Percentiles rank a stretch among this genome's conserved stretches.
Evolutionary conservation across 1,284 basidiomycete genomes (phyloP).

Genomic region (Boletellus dicymbophilus): DNA sequence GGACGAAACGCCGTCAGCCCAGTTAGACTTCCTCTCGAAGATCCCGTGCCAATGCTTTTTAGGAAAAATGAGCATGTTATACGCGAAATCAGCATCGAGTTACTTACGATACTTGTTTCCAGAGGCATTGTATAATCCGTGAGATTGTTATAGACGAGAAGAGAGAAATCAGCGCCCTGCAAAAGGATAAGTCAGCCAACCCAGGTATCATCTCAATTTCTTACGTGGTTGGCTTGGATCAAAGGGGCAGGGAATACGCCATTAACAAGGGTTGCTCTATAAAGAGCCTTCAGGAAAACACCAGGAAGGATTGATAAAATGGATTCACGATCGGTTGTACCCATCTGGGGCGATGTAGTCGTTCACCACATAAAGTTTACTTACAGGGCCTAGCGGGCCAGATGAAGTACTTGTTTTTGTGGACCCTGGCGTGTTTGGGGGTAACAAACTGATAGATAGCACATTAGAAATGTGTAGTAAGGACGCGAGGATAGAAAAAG

Average conservation of each 20-base stretch:
- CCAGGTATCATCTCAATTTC: background rate
- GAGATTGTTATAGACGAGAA: conserved; percentile 34
- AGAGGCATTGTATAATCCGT: conserved; percentile 33
- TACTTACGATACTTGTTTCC: conserved; percentile 36
- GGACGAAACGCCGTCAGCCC: conserved; percentile 32
- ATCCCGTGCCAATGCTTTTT: conserved; percentile 38
- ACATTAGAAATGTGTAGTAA: conserved; percentile 10
- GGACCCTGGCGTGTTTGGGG: too few relatives aligned
- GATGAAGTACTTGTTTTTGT: background rate
- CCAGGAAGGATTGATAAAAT: background rate
- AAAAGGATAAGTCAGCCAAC: background rate
- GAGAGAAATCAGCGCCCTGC: conserved; percentile 20
- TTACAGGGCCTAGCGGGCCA: conserved; percentile 18
- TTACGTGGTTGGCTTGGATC: conserved; percentile 26
- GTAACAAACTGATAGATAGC: too few relatives aligned
- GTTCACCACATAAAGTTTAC: conserved; percentile 26
- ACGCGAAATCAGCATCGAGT: background rate
- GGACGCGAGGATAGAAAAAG: conserved; percentile 6
- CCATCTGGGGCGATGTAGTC: conserved; percentile 36
- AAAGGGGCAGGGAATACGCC: conserved; percentile 28
- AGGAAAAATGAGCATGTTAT: background rate
- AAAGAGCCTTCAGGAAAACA: background rate
- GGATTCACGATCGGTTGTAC: conserved; percentile 31
- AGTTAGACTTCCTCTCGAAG: conserved; percentile 31
- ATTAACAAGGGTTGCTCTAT: conserved; percentile 28